Evolutionary conservation across 768 basidiomycete genomes (phyloP).

Genomic region (Leccinum disarticulatum): DNA sequence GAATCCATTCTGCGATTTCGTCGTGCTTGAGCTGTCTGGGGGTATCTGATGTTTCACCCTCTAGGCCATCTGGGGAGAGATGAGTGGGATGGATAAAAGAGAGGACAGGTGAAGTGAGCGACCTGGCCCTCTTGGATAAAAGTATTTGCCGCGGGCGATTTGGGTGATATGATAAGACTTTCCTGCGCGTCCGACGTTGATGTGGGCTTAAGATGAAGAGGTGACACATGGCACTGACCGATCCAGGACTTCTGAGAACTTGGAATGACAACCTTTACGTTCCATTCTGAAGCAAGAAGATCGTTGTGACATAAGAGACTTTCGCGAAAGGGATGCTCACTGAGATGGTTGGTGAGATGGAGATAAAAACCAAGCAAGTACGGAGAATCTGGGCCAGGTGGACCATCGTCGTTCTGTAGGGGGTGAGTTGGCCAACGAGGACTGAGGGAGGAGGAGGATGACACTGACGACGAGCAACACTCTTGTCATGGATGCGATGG

Average conservation of each 20-base stretch:
- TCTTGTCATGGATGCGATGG: constrained; percentile 18
- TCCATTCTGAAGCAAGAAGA: constrained; percentile 52
- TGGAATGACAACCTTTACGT: constrained; percentile 78
- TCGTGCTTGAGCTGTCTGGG: constrained; percentile 70
- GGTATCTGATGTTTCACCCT: constrained; percentile 61
- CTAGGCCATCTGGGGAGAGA: constrained; percentile 44
- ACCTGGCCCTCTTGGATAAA: constrained; percentile 69
- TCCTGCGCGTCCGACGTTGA: constrained; percentile 40
- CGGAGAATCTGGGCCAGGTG: constrained; percentile 70
- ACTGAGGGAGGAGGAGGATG: neutral
- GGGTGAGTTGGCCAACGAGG: neutral
- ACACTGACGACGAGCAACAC: constrained; percentile 47
- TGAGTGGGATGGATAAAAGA: neutral
- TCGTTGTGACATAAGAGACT: constrained; percentile 9
- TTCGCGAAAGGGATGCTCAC: constrained; percentile 37
- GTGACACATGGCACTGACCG: constrained; percentile 42
- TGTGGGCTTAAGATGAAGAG: neutral
- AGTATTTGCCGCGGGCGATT: constrained; percentile 66
- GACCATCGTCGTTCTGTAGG: constrained; percentile 80
- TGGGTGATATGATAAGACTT: constrained; percentile 82
- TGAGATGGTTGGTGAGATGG: constrained; percentile 56
- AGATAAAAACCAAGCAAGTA: constrained; percentile 72
- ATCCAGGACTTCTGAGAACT: constrained; percentile 89
- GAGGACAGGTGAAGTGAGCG: neutral
- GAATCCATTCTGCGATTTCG: constrained; percentile 88